phyloP scores from a whole-genome alignment of 257 asterid species.

The Gentiana dahurica region DNA sequence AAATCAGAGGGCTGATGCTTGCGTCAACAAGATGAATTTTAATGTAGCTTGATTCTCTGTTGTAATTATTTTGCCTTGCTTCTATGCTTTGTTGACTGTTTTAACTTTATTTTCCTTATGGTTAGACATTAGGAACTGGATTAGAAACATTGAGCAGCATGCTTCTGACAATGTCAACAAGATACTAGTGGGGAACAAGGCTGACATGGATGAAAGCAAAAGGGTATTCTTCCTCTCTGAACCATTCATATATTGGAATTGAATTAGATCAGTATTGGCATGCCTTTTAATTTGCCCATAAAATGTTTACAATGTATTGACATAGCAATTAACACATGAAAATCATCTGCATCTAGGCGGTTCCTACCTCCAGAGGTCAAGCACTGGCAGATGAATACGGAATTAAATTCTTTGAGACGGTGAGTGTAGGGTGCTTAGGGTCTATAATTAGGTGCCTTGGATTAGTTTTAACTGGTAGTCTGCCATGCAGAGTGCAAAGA shows the following conservation, averaged over 20 bases:
- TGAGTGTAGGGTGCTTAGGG: constrained; percentile 18
- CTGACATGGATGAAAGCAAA: constrained; percentile 89
- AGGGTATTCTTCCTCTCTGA: constrained; percentile 26
- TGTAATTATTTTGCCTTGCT: too few species aligned
- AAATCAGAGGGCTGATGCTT: neutral
- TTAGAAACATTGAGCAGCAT: constrained; percentile 71
- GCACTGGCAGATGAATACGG: constrained; percentile 88
- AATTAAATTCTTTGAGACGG: constrained; percentile 74
- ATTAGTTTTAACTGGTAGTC: neutral
- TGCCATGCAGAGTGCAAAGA: constrained; percentile 68
- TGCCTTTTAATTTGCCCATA: too few species aligned
- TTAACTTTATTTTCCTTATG: constrained; percentile 4
- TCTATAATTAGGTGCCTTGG: neutral
- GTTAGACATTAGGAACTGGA: constrained; percentile 75
- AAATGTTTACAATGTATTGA: too few species aligned
- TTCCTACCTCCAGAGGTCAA: constrained; percentile 72
- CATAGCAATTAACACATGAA: too few species aligned
- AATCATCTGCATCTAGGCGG: constrained; percentile 30
- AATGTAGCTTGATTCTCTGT: too few species aligned
- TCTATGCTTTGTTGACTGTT: neutral
- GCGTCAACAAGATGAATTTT: neutral
- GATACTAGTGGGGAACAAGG: constrained; percentile 76
- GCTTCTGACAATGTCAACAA: constrained; percentile 76
- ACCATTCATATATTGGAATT: too few species aligned
- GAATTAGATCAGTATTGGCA: too few species aligned